Base-by-base conservation (phyloP, 2,329 filamentous ascomycete genomes). In the Xylaria hypoxylon region DNA sequence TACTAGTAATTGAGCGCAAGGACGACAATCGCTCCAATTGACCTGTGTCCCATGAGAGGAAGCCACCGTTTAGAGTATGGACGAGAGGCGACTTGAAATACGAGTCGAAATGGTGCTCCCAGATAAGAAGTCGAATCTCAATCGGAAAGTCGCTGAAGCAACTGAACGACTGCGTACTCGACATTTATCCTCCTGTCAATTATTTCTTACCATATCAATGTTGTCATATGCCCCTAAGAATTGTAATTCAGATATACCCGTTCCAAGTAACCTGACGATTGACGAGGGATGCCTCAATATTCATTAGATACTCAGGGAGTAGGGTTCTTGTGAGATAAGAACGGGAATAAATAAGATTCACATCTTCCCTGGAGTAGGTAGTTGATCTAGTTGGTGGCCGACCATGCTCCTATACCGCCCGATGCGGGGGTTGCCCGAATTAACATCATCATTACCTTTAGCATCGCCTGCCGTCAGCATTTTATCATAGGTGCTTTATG, bases 41-140 rank as follows among this genome's bases (percentile, higher is more conserved):
- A 26, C 48, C 50, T 1, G 35, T 42, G 15, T 58, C 35, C 59
- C 62, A 59, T 10, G 62, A 58, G 33, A 69, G 56, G 31, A 59
- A 69, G 10, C 61, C 61, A 8, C 64, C 61, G 33, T 69, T 69
- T 5, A 68, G 44, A 13, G 62, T 68, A 45, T 63, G 65, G 17
- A 65, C 44, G 5, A 42, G 31, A 15, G 68, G 62, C 13, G 61
- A 24, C 19, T 65, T 40, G 59, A 65, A 65, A 44, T 68, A 68
- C 8, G 65, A 62, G 45, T 56, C 35, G 28, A 69, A 69, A 50
- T 69, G 62, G 5, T 60, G 33, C 28, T 60, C 38, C 68, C 67
- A 69, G 38, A 67, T 65, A 40, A 68, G 55, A 47, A 65, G 61
- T 13, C 68, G 62, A 40, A 69, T 63, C 50, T 69, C 68, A 7